Base-by-base conservation (phyloP, 1,139 yeast genomes). In the Lodderomyces orthopsilosis region DNA sequence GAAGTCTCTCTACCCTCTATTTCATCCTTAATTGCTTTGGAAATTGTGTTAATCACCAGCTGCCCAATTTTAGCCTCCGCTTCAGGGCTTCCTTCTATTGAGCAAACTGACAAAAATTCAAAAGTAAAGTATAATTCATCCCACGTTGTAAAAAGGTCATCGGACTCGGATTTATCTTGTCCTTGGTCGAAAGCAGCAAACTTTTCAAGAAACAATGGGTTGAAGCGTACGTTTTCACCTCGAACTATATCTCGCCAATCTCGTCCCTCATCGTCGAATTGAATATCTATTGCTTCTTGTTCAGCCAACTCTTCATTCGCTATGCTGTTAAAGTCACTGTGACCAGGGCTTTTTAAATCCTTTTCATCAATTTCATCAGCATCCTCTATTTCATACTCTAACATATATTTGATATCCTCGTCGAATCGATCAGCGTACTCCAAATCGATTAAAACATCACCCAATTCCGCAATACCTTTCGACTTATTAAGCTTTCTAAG, bases 171-270 rank as follows among this genome's bases (percentile, higher is more conserved):
- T 38, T 58, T 55, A 14, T 56, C 53, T 10, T 51, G 40, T 9
- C 58, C 51, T 8, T 39, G 37, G 8, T 57, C 55, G 42, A 51
- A 59, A 32, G 50, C 46, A 1, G 49, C 45, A 15, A 56, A 47
- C 21, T 51, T 44, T 5, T 52, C 49, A 9, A 59, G 30, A 55
- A 68, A 54, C 51, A 57, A 44, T 45, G 41, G 44, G 19, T 48
- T 49, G 28, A 50, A 61, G 10, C 53, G 41, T 3, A 59, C 58
- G 53, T 83, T 83, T 2, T 63, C 65, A 2, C 79, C 86, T 39
- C 88, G 62, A 1, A 86, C 85, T 5, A 80, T 67, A 59, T 83
- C 90, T 51, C 86, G 65, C 87, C 89, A 82, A 57, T 83, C 90
- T 37, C 78, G 66, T 0, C 86, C 87, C 41, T 67, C 58, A 28